Conservation (phyloP, 495 filamentous ascomycete species). For the Annulohypoxylon bovei region DNA sequence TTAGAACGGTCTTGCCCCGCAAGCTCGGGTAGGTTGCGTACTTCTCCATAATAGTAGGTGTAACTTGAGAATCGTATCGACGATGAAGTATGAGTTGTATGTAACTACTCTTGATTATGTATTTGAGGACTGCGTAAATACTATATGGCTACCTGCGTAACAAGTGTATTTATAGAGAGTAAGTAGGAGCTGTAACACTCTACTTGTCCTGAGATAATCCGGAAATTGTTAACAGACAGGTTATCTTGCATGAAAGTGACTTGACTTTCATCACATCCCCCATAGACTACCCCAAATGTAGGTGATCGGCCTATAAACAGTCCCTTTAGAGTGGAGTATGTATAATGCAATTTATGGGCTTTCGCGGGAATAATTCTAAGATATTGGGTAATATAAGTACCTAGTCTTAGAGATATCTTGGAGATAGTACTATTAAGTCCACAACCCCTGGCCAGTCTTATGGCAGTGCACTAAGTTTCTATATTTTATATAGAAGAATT, state of each 20-base stretch:
- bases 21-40: conserved; percentile 51
- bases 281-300: background rate
- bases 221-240: background rate
- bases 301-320: background rate
- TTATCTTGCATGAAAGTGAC: background rate
- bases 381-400: too few relatives aligned
- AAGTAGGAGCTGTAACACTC: background rate
- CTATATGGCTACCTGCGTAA: background rate
- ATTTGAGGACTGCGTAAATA: background rate
- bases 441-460: too few relatives aligned
- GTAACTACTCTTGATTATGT: background rate
- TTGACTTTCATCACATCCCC: background rate
- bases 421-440: too few relatives aligned
- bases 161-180: background rate
- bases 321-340: background rate
- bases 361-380: background rate
- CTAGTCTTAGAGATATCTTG: too few relatives aligned
- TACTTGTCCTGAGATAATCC: background rate
- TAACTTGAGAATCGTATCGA: background rate
- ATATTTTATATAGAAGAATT: too few relatives aligned
- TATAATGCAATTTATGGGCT: background rate
- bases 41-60: conserved; percentile 7
- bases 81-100: background rate
- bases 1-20: conserved; percentile 58
- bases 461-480: too few relatives aligned